Evolutionary conservation across 2,329 filamentous ascomycete species (phyloP), one percentile per base, ranked within the genome.

Genomic region (Claviceps monticola): DNA sequence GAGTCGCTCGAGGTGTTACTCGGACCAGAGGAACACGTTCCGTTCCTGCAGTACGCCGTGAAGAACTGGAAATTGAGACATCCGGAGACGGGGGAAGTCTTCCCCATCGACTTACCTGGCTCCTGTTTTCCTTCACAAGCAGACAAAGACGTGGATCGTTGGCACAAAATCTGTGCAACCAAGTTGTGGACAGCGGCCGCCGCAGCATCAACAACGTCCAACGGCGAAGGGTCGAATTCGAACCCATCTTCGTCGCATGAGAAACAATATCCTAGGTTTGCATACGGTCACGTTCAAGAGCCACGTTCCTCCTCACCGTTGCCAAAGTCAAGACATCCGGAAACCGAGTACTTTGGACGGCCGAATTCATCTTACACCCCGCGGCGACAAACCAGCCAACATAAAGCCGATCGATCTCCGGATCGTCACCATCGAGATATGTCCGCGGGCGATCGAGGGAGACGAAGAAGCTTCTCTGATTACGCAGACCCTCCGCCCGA

Each of bases 1-100:
- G 85, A 95, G 71, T 88, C 87, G 0, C 86, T 97, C 51, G 88
- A 97, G 69, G 77, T 95, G 21, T 72, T 97, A 38, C 77, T 97
- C 1, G 86, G 83, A 1, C 93, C 93, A 0, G 84, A 93, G 58
- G 87, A 94, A 60, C 90, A 97, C 69, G 85, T 89, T 1, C 80
- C 81, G 0, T 91, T 89, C 60, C 67, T 98, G 23, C 88, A 93
- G 60, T 83, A 80, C 60, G 88, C 89, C 0, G 85, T 95, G 3
- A 76, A 77, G 55, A 74, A 85, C 56, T 96, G 89, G 78, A 75
- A 80, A 38, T 75, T 97, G 53, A 79, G 77, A 54, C 80, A 94
- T 60, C 85, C 85, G 0, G 78, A 81, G 44, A 88, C 89, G 0
- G 82, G 85, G 42, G 78, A 82, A 52, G 72, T 71, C 37, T 89